These are phyloP conservation scores for Plasmodium berghei DNA, from an alignment of 169 alveolate genomes.

Conservation along the genomic window DNA sequence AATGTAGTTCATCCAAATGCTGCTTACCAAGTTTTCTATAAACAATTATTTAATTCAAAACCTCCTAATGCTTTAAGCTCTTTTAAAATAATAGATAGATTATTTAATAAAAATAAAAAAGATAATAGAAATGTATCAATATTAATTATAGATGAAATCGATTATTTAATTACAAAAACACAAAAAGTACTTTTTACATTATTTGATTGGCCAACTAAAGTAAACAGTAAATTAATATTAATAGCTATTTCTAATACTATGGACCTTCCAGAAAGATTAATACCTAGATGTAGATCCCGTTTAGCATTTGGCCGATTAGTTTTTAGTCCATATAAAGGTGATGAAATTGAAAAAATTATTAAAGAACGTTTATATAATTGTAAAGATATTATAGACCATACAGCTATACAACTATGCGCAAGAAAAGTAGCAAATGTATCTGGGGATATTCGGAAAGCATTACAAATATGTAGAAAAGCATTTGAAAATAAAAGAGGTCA, in stretches of 20 bases:
- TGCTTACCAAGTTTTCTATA: conserved; percentile 80
- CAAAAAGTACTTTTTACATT: conserved; percentile 90
- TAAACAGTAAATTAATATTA: conserved; percentile 84
- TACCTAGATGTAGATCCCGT: conserved; percentile 85
- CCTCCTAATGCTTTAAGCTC: conserved; percentile 73
- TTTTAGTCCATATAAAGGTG: conserved; percentile 88
- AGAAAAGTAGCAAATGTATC: conserved; percentile 86
- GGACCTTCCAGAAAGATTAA: conserved; percentile 88
- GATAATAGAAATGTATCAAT: conserved; percentile 70
- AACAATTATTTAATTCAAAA: conserved; percentile 60
- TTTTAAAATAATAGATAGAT: conserved; percentile 49
- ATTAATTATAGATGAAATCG: conserved; percentile 85
- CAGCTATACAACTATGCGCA: conserved; percentile 88
- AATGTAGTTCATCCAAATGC: conserved; percentile 85
- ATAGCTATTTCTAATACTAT: conserved; percentile 89
- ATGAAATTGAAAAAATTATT: conserved; percentile 84
- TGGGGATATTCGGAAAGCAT: conserved; percentile 88
- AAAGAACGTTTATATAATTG: conserved; percentile 71
- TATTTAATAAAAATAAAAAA: conserved; percentile 43
- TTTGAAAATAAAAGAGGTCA: conserved; percentile 78
- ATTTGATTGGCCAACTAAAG: conserved; percentile 90
- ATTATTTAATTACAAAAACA: conserved; percentile 82
- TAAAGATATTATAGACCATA: conserved; percentile 61
- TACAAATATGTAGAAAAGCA: conserved; percentile 86
- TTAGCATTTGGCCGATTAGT: conserved; percentile 86